These are phyloP conservation scores for Zymoseptoria crescenta DNA, from an alignment of 2,329 filamentous ascomycete species.

Conservation along the genomic window DNA sequence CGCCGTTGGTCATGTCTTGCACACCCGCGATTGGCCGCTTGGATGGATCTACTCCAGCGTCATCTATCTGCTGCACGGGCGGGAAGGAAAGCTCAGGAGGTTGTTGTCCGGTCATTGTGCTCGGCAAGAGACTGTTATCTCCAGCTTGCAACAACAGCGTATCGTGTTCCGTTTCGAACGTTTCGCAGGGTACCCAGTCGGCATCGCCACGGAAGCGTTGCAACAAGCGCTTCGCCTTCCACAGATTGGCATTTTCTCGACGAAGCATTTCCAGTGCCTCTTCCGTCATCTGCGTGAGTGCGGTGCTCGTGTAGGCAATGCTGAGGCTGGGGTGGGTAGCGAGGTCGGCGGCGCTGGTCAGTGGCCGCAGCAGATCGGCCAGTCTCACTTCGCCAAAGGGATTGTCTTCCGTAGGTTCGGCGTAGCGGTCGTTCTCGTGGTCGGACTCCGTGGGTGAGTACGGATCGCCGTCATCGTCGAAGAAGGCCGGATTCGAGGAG, in stretches of 20 bases:
- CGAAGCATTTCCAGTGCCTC: slow-evolving; percentile 65
- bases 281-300: slow-evolving; percentile 60
- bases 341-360: slow-evolving; percentile 67
- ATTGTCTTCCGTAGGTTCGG: slow-evolving; percentile 58
- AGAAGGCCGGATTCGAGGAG: slow-evolving; percentile 61
- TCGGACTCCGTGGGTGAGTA: slow-evolving; percentile 20
- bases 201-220: slow-evolving; percentile 68
- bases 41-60: slow-evolving; percentile 7
- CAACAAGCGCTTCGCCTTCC: slow-evolving; percentile 66
- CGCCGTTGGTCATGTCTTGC: slow-evolving; percentile 6
- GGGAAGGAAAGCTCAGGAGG: slow-evolving; percentile 6
- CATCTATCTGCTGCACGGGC: slow-evolving; percentile 2
- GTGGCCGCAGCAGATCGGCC: slow-evolving; percentile 56
- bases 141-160: slow-evolving; percentile 28
- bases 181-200: slow-evolving; percentile 52
- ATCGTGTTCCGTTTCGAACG: slow-evolving; percentile 46
- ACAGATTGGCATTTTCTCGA: slow-evolving; percentile 64
- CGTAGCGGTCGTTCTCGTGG: slow-evolving; percentile 60
- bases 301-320: slow-evolving; percentile 65
- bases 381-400: slow-evolving; percentile 55
- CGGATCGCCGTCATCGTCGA: slow-evolving; percentile 65
- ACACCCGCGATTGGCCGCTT: not conserved
- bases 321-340: slow-evolving; percentile 67
- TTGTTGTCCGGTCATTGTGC: slow-evolving; percentile 15
- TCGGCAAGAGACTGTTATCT: slow-evolving; percentile 13